A percentile compares a stretch with the other conserved stretches of the same genome.
These are phyloP conservation scores for Babesia bigemina DNA, from an alignment of 169 alveolate species.

Conservation along the genomic window DNA sequence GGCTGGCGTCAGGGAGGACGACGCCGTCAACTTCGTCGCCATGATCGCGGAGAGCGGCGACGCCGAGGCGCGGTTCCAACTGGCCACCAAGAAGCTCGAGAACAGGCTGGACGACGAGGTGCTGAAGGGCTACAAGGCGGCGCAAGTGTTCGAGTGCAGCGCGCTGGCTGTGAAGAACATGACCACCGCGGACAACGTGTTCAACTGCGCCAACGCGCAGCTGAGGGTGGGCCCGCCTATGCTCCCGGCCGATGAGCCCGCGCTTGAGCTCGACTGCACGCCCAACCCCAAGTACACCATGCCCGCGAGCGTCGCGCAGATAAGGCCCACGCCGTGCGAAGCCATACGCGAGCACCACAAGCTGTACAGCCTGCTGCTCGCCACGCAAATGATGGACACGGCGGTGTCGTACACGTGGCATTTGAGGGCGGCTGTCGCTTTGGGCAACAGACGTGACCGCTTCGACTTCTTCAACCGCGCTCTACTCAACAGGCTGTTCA, in stretches of 20 bases:
- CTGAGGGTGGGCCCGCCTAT: slow-evolving; percentile 17
- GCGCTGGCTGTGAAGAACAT: neutral
- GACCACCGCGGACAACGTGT: neutral
- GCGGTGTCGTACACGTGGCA: slow-evolving; percentile 45
- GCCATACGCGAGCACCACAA: slow-evolving; percentile 31
- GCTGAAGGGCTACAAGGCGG: slow-evolving; percentile 35
- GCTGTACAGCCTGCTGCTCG: slow-evolving; percentile 40
- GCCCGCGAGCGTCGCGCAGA: neutral
- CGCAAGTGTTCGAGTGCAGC: slow-evolving; percentile 33
- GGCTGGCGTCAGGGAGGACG: slow-evolving; percentile 8
- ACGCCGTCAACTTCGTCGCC: slow-evolving; percentile 23
- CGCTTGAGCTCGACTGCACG: neutral
- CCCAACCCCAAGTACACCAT: slow-evolving; percentile 10
- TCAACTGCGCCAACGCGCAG: slow-evolving; percentile 10
- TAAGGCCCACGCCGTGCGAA: slow-evolving; percentile 17
- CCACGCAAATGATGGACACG: slow-evolving; percentile 66
- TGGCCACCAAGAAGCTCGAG: slow-evolving; percentile 4
- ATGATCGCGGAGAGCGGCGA: neutral
- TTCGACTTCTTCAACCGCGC: slow-evolving; percentile 26
- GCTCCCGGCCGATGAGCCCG: slow-evolving; percentile 6
- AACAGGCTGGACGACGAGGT: neutral
- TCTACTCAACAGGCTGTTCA: slow-evolving; percentile 29
- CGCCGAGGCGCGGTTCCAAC: slow-evolving; percentile 22
- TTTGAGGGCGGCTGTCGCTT: slow-evolving; percentile 10
- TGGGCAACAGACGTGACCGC: slow-evolving; percentile 17